Evolutionary conservation across 768 basidiomycete genomes (phyloP).

Genomic region (Termitomyces sp.): DNA sequence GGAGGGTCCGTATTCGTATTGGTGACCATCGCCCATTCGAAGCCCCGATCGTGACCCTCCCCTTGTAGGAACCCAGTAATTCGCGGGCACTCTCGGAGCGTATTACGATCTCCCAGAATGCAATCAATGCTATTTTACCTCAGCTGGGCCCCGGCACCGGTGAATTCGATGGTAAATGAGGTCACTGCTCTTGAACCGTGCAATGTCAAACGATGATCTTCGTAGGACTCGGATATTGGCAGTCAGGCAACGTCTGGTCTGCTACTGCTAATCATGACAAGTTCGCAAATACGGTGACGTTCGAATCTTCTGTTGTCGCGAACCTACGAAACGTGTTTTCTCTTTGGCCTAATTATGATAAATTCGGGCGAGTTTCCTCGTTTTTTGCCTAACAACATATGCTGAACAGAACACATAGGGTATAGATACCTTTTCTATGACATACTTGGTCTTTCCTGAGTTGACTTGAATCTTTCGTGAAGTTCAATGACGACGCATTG

Average conservation of each 20-base stretch:
- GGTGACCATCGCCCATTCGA: not conserved
- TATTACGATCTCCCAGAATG: conserved; percentile 34
- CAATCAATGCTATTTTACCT: conserved; percentile 34
- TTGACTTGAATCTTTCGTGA: not conserved
- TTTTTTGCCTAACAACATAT: not conserved
- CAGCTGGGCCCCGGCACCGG: conserved; percentile 29
- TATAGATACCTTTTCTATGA: not conserved
- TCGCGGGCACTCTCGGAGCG: conserved; percentile 30
- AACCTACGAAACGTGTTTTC: conserved; percentile 36
- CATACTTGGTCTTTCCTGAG: not conserved
- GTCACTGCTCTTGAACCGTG: not conserved
- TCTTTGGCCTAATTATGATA: conserved; percentile 34
- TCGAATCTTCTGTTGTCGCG: conserved; percentile 29
- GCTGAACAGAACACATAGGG: not conserved
- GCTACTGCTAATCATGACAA: conserved; percentile 44
- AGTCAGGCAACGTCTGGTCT: conserved; percentile 45
- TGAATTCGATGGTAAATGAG: conserved; percentile 35
- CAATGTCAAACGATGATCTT: not conserved
- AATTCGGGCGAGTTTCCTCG: conserved; percentile 24
- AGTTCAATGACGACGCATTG: conserved; percentile 48
- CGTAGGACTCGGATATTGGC: conserved; percentile 47
- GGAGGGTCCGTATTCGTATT: conserved; percentile 33
- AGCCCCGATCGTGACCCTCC: not conserved
- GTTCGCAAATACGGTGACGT: conserved; percentile 28
- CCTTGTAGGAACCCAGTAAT: conserved; percentile 34